Evolutionary conservation across 805 yeast genomes (phyloP).

Genomic region (Nakazawaea populi): DNA sequence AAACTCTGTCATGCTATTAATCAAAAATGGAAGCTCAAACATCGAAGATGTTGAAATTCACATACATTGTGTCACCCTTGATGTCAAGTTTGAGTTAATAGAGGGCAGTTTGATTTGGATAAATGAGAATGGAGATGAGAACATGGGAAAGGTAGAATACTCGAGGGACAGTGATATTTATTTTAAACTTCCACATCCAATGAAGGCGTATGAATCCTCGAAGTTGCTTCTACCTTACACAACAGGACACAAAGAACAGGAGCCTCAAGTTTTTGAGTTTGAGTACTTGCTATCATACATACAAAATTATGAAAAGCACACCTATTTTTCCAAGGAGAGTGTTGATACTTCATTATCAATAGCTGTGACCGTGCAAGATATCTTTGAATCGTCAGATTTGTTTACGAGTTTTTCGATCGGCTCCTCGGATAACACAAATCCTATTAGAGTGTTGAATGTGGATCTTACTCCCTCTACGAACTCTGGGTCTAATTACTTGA

Average conservation of each 20-base stretch:
- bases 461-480: constrained; percentile 16
- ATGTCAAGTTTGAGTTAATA: not conserved
- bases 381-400: constrained; percentile 49
- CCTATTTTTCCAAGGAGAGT: constrained; percentile 14
- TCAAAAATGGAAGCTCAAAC: not conserved
- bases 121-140: not conserved
- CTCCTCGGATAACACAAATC: constrained; percentile 42
- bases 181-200: constrained; percentile 14
- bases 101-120: not conserved
- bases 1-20: not conserved
- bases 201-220: not conserved
- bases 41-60: not conserved
- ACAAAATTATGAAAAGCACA: constrained; percentile 16
- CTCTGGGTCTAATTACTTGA: constrained; percentile 26
- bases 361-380: constrained; percentile 78
- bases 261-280: constrained; percentile 15
- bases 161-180: not conserved
- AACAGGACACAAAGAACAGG: not conserved
- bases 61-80: not conserved
- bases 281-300: constrained; percentile 17
- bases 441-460: constrained; percentile 47
- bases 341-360: constrained; percentile 52
- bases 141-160: not conserved
- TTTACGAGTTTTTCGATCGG: constrained; percentile 69
- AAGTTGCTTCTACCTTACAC: constrained; percentile 10